Conservation (phyloP, 2,329 filamentous ascomycete genomes). For the Zalaria obscura region DNA sequence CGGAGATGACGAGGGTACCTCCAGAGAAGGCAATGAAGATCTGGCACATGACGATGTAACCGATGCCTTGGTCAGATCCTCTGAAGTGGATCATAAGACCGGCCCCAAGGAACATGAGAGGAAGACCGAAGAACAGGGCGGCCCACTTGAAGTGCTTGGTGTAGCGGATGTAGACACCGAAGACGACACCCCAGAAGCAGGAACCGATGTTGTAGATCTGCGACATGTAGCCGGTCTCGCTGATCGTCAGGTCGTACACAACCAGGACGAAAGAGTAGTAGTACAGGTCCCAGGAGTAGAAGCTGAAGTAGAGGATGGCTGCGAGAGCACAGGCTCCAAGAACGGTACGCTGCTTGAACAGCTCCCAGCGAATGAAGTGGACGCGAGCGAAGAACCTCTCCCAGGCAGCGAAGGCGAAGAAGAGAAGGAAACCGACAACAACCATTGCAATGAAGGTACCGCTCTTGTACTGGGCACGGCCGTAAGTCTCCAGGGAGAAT, state of each 20-base stretch:
- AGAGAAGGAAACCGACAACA: constrained; percentile 15
- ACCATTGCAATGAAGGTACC: constrained; percentile 16
- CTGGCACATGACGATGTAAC: constrained; percentile 41
- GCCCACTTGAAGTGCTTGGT: constrained; percentile 38
- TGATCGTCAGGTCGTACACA: constrained; percentile 26
- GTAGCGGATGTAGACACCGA: constrained; percentile 32
- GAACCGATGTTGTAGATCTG: constrained; percentile 23
- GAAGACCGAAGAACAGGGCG: constrained; percentile 18
- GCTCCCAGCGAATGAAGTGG: constrained; percentile 40
- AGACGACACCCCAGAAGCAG: constrained; percentile 29
- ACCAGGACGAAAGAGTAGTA: constrained; percentile 34
- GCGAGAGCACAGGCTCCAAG: constrained; percentile 30
- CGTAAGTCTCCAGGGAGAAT: constrained; percentile 8
- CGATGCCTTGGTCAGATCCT: constrained; percentile 24
- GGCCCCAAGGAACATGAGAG: constrained; percentile 17
- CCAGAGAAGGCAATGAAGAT: constrained; percentile 41
- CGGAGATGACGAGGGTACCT: constrained; percentile 38
- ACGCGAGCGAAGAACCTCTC: constrained; percentile 43
- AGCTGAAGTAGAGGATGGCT: constrained; percentile 30
- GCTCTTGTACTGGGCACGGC: constrained; percentile 5
- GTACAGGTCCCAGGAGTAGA: constrained; percentile 25
- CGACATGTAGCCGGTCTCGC: constrained; percentile 14
- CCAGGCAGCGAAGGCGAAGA: constrained; percentile 37
- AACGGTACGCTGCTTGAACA: constrained; percentile 37
- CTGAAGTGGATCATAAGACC: constrained; percentile 23